These are phyloP conservation scores for Acanthamoeba triangularis DNA, from an alignment of 208 protist genomes.

Conservation along the genomic window DNA sequence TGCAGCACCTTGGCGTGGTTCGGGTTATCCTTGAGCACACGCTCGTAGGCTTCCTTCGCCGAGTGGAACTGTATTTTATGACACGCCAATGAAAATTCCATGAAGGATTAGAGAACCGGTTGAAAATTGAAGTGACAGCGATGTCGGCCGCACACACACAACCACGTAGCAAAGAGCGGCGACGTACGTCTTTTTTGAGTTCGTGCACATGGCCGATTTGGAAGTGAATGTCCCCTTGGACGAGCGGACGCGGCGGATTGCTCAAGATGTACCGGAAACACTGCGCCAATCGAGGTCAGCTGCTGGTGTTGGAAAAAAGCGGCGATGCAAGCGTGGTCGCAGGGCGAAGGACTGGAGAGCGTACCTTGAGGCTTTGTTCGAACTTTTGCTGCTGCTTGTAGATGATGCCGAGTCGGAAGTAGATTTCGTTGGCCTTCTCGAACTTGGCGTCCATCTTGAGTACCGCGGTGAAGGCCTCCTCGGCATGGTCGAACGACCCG, in stretches of 20 bases:
- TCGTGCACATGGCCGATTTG: constrained; percentile 92
- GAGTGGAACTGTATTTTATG: constrained; percentile 72
- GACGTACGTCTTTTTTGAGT: constrained; percentile 86
- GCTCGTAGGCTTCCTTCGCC: constrained; percentile 90
- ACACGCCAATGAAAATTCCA: not conserved
- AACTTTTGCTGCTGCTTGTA: constrained; percentile 91
- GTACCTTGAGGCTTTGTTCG: constrained; percentile 85
- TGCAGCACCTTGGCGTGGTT: constrained; percentile 89
- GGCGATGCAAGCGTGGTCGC: not conserved
- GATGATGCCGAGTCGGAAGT: constrained; percentile 90
- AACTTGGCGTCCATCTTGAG: constrained; percentile 90
- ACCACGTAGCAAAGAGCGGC: not conserved
- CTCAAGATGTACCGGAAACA: constrained; percentile 85
- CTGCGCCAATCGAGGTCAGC: not conserved
- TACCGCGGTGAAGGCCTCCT: constrained; percentile 91
- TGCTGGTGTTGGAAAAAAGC: not conserved
- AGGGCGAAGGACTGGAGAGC: not conserved
- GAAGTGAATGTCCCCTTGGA: constrained; percentile 89
- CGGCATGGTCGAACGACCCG: constrained; percentile 90
- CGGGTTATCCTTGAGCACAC: constrained; percentile 86
- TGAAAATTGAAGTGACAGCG: not conserved
- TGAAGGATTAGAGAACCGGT: constrained; percentile 29
- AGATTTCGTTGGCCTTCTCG: constrained; percentile 90
- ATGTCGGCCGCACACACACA: not conserved
- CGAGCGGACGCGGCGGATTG: constrained; percentile 83